Base-by-base conservation (phyloP, 257 asterid genomes). In the Mentha longifolia region DNA sequence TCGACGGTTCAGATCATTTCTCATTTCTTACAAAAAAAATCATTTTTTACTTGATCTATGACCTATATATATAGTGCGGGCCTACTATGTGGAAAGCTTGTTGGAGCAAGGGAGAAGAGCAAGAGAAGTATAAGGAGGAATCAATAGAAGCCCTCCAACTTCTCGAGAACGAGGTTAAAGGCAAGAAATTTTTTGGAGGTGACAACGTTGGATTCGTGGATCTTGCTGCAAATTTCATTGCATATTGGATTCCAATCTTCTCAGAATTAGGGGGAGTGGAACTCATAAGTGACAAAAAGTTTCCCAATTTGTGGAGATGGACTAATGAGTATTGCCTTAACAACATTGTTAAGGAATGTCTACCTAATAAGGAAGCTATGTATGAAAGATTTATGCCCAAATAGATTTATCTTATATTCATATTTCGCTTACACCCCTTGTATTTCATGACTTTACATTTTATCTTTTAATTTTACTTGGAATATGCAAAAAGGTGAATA, bases 171-270 rank as follows among this genome's bases (percentile, higher is more conserved):
- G 81, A 84, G 60, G 58, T 83, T 2, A 52, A 72, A 22, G 85
- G 76, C 10, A 80, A 83, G 71, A 83, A 81, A 51, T 85, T 80
- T 47, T 87, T 85, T 3, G 90, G 87, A 0, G 93, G 88, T 19
- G 87, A 83, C 7, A 42, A 31, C 0, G 65, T 85, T 37, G 89
- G 90, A 9, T 9, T 76, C 1, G 78, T 78, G 43, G 91, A 85
- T 64, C 55, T 85, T 13, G 65, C 54, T 37, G 84, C 73, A 2
- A 85, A 46, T 64, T 67, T 65, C 59, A n/a, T 81, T 2, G 86
- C 74, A 1, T 67, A 68, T 19, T 52, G 59, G 59, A 2, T 49
- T 16, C 17, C 8, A 4, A 49, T 49, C 4, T 5, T 49, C 5
- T 0, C 16, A 15, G 9, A 49, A n/a, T 13, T 12, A 4, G 33